Percentiles rank a stretch among this genome's conserved stretches.
phyloP scores from a whole-genome alignment of 768 basidiomycete genomes.

The Mycena polygramma region DNA sequence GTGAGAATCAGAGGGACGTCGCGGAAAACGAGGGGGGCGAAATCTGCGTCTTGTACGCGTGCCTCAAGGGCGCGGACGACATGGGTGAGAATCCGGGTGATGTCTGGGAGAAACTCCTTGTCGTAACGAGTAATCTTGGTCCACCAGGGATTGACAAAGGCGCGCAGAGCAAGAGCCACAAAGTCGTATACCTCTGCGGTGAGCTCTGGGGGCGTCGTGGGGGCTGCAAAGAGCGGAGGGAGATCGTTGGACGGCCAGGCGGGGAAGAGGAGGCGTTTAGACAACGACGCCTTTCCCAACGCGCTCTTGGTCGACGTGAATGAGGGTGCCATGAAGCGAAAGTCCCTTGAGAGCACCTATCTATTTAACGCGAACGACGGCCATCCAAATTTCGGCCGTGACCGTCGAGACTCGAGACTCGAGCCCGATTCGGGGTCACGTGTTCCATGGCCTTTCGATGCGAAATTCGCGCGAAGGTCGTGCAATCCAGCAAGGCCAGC shows the following conservation, averaged over 20 bases:
- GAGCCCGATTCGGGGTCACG: no score
- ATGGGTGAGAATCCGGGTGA: constrained; percentile 68
- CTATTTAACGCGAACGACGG: no score
- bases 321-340: constrained; percentile 24
- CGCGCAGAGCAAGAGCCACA: constrained; percentile 82
- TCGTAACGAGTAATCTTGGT: constrained; percentile 85
- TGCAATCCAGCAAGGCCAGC: no score
- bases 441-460: no score
- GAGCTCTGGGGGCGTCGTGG: constrained; percentile 64
- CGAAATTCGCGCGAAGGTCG: no score
- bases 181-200: constrained; percentile 82
- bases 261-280: constrained; percentile 77
- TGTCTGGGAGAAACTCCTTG: constrained; percentile 83
- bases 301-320: constrained; percentile 40
- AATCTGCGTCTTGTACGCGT: constrained; percentile 66
- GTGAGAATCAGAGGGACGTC: constrained; percentile 76
- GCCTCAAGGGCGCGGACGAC: constrained; percentile 73
- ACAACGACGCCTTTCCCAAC: constrained; percentile 53
- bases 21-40: constrained; percentile 70
- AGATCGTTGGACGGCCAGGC: constrained; percentile 56
- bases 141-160: constrained; percentile 90
- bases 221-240: constrained; percentile 67
- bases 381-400: no score
- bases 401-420: no score
- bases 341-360: neutral